These are phyloP conservation scores for Articulospora tetracladia DNA, from an alignment of 495 filamentous ascomycete species.

Conservation along the genomic window DNA sequence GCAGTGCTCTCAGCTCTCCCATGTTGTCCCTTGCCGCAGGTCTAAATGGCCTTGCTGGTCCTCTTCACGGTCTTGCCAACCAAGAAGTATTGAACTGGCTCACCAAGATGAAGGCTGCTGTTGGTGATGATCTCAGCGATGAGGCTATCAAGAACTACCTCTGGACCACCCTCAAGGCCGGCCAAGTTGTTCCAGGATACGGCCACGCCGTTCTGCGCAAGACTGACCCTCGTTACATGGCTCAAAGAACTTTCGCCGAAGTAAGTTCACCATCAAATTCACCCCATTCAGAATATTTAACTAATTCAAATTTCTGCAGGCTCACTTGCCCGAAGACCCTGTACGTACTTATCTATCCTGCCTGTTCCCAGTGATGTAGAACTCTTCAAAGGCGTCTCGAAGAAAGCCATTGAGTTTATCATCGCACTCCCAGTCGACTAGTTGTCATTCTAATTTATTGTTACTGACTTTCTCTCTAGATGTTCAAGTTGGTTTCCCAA, in stretches of 20 bases:
- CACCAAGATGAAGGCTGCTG: conserved; percentile 93
- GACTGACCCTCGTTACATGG: conserved; percentile 97
- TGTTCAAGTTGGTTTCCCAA: conserved; percentile 99
- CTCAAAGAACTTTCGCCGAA: conserved; percentile 93
- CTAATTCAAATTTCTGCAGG: background rate
- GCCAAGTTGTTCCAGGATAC: conserved; percentile 96
- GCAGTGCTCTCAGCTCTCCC: conserved; percentile 93
- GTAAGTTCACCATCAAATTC: background rate
- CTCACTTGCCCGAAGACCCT: conserved; percentile 31
- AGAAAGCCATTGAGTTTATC: no score
- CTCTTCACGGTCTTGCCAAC: conserved; percentile 98
- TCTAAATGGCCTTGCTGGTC: conserved; percentile 95
- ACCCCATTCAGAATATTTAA: background rate
- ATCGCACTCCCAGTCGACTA: no score
- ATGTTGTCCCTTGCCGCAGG: conserved; percentile 95
- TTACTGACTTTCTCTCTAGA: conserved; percentile 61
- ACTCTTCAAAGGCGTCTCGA: no score
- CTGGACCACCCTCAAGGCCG: conserved; percentile 92
- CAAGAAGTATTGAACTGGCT: conserved; percentile 99
- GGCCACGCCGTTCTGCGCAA: conserved; percentile 98
- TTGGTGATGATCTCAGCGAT: conserved; percentile 94
- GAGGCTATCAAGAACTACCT: conserved; percentile 95
- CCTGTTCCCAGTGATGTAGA: no score
- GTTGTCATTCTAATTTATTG: background rate
- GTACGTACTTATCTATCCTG: no score